Evolutionary conservation across 75 land plant species (phyloP).

Genomic region (Pinus albicaulis): DNA sequence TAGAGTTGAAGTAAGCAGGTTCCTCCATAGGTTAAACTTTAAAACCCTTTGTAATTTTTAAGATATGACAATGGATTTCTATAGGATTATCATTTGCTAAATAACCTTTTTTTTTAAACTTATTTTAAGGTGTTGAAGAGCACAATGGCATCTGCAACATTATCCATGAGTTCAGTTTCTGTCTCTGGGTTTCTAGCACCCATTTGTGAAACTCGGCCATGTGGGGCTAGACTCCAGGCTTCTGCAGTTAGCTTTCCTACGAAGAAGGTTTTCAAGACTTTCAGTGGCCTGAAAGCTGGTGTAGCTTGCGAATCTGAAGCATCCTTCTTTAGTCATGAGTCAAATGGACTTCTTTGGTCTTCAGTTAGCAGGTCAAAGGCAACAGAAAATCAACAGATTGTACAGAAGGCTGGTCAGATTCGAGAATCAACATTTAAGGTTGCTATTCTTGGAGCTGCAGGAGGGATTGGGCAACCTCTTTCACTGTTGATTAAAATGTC

Average conservation of each 20-base stretch:
- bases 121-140: not conserved
- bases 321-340: not conserved
- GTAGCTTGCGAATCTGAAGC: constrained; percentile 6
- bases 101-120: not conserved
- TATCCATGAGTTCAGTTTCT: not conserved
- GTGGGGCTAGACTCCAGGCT: constrained; percentile 1
- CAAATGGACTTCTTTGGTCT: constrained; percentile 1
- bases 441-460: constrained; percentile 84
- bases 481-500: constrained; percentile 86
- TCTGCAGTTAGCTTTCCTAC: not conserved
- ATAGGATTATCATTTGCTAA: constrained; percentile 2
- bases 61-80: not conserved
- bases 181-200: not conserved
- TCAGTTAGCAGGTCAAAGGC: not conserved
- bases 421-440: constrained; percentile 72
- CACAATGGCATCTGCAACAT: constrained; percentile 11
- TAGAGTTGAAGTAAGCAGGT: not conserved
- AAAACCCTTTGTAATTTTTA: not conserved
- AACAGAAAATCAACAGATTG: not conserved
- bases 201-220: not conserved
- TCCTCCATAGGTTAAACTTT: not conserved
- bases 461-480: constrained; percentile 91
- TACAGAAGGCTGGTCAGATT: constrained; percentile 10
- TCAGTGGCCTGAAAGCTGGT: not conserved
- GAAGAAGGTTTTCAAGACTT: not conserved